Percentiles rank a stretch among this genome's conserved stretches.
Evolutionary conservation across 2,329 filamentous ascomycete genomes (phyloP).

Genomic region (Blumeria graminis): DNA sequence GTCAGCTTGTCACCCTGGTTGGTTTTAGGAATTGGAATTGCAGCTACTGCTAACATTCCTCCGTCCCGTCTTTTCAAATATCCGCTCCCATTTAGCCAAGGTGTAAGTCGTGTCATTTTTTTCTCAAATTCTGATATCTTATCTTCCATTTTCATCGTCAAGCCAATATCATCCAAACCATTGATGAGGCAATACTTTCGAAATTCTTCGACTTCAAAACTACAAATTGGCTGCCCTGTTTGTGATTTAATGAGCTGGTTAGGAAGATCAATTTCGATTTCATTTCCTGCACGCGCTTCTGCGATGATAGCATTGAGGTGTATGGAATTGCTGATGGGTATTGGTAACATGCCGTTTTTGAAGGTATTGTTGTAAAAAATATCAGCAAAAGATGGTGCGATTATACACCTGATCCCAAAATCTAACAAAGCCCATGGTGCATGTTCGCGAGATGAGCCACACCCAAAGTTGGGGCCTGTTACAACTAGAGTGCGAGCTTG

Average conservation of each 20-base stretch:
- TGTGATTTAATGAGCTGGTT: constrained; percentile 63
- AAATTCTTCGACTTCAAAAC: constrained; percentile 80
- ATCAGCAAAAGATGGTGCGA: constrained; percentile 72
- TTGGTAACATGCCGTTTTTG: constrained; percentile 97
- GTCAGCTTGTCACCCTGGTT: constrained; percentile 65
- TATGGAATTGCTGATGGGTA: constrained; percentile 43
- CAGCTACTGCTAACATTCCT: constrained; percentile 31
- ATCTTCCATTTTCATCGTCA: constrained; percentile 79
- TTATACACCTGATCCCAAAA: constrained; percentile 85
- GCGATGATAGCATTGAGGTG: constrained; percentile 46
- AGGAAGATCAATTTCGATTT: constrained; percentile 74
- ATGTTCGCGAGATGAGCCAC: constrained; percentile 78
- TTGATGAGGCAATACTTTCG: constrained; percentile 84
- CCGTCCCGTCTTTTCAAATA: constrained; percentile 43
- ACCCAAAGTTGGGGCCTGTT: constrained; percentile 86
- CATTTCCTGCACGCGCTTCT: constrained; percentile 55
- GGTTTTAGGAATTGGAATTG: constrained; percentile 57
- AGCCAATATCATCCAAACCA: constrained; percentile 81
- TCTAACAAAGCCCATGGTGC: constrained; percentile 92
- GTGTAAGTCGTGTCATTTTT: constrained; percentile 51
- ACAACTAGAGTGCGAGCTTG: constrained; percentile 61
- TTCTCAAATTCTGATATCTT: constrained; percentile 70
- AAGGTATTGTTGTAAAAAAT: constrained; percentile 99
- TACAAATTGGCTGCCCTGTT: constrained; percentile 45
- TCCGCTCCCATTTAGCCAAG: constrained; percentile 73